Percentiles rank a stretch among this genome's conserved stretches.
phyloP scores from a whole-genome alignment of 1,139 yeast species.

The Starmera stellimalicola region DNA sequence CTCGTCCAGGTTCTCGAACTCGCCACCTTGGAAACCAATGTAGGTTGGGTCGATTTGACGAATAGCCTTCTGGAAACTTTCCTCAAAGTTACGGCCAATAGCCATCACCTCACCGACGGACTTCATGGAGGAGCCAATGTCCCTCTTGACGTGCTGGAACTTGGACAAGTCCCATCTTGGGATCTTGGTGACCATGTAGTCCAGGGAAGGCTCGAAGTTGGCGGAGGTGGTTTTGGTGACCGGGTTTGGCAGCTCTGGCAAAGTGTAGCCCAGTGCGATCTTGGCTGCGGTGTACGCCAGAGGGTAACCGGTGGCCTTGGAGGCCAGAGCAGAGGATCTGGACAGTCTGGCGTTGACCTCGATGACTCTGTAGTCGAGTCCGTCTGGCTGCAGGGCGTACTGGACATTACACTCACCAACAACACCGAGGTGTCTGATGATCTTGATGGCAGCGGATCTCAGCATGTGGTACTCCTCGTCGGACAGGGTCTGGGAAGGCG shows the following conservation, averaged over 20 bases:
- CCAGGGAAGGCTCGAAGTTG: conserved; percentile 93
- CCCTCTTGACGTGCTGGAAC: conserved; percentile 90
- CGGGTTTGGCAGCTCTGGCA: conserved; percentile 93
- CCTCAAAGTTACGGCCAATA: conserved; percentile 95
- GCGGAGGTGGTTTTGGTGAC: conserved; percentile 95
- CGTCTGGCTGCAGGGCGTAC: conserved; percentile 92
- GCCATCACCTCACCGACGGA: conserved; percentile 99
- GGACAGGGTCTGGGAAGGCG: conserved; percentile 94
- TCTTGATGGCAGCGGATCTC: conserved; percentile 93
- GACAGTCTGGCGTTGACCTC: conserved; percentile 97
- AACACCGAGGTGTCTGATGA: conserved; percentile 95
- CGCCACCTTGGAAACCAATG: conserved; percentile 84
- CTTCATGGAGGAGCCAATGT: conserved; percentile 93
- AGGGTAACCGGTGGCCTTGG: conserved; percentile 98
- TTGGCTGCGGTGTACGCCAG: conserved; percentile 98
- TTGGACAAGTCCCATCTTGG: conserved; percentile 98
- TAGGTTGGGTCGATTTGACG: conserved; percentile 92
- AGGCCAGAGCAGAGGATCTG: conserved; percentile 94
- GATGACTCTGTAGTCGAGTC: conserved; percentile 89
- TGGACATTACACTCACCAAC: conserved; percentile 99
- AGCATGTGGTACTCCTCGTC: conserved; percentile 98
- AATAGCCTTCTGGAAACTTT: conserved; percentile 95
- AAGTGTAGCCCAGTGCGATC: conserved; percentile 87
- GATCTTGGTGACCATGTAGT: conserved; percentile 92
- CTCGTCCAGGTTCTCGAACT: conserved; percentile 29